phyloP scores from a whole-genome alignment of 1,284 basidiomycete species.

The Cryptococcus amylolentus region DNA sequence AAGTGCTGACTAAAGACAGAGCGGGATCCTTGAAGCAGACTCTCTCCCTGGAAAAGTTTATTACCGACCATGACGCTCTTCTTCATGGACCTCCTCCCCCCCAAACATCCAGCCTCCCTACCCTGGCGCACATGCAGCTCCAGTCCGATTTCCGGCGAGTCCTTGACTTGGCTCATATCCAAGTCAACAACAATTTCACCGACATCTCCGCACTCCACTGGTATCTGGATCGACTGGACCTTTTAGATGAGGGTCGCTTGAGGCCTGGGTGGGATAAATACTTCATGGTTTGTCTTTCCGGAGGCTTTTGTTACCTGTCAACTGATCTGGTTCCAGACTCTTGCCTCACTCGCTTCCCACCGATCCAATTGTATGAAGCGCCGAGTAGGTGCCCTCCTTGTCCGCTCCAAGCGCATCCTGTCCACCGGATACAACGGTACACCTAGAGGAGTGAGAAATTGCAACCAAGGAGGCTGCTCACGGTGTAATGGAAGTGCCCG shows the following conservation, averaged over 20 bases:
- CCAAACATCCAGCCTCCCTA: constrained; percentile 16
- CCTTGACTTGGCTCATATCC: constrained; percentile 53
- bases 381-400: constrained; percentile 86
- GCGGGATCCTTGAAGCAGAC: neutral
- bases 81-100: constrained; percentile 37
- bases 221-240: constrained; percentile 65
- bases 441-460: constrained; percentile 80
- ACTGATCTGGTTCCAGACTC: constrained; percentile 55
- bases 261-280: constrained; percentile 90
- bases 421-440: constrained; percentile 99
- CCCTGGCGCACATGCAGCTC: constrained; percentile 4
- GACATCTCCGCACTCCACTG: constrained; percentile 58
- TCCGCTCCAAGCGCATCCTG: constrained; percentile 74
- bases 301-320: neutral
- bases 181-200: constrained; percentile 68
- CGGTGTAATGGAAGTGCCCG: constrained; percentile 66
- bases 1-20: neutral
- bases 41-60: constrained; percentile 64
- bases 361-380: constrained; percentile 98
- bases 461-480: constrained; percentile 78
- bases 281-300: constrained; percentile 66
- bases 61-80: constrained; percentile 61
- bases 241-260: constrained; percentile 67
- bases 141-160: constrained; percentile 41
- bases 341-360: constrained; percentile 80